phyloP scores from a whole-genome alignment of 345 rosid species.

The Aegle marmelos region DNA sequence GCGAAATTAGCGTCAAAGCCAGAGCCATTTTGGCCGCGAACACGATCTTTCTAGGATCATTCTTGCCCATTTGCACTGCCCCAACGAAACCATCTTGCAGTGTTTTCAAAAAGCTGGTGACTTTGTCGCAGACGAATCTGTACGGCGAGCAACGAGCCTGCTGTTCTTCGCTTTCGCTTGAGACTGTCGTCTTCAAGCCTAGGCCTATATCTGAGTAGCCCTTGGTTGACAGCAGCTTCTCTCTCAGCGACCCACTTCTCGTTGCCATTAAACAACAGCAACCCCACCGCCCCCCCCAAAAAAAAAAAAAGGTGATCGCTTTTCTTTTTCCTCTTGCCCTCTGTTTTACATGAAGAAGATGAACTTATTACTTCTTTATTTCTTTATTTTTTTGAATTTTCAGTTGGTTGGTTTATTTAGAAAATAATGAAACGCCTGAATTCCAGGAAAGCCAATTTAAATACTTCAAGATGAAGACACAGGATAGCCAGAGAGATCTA shows the following conservation, averaged over 20 bases:
- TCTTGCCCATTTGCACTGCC: conserved; percentile 69
- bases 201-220: conserved; percentile 43
- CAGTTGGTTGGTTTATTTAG: too few relatives aligned
- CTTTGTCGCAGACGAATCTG: conserved; percentile 22
- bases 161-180: conserved; percentile 10
- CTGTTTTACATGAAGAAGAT: too few relatives aligned
- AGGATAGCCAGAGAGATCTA: too few relatives aligned
- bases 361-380: too few relatives aligned
- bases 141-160: conserved; percentile 32
- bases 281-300: too few relatives aligned
- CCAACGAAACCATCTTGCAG: conserved; percentile 37
- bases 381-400: too few relatives aligned
- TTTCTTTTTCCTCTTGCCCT: background rate
- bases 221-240: conserved; percentile 46
- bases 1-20: conserved; percentile 66
- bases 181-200: conserved; percentile 32
- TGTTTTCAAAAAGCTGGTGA: conserved; percentile 22
- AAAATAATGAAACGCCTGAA: too few relatives aligned
- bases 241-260: conserved; percentile 51
- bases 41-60: conserved; percentile 85
- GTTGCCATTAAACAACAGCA: background rate
- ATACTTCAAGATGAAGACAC: too few relatives aligned
- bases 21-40: conserved; percentile 86
- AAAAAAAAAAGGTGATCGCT: background rate
- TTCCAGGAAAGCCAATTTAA: too few relatives aligned